A percentile compares a stretch with the other conserved stretches of the same genome.
phyloP scores from a whole-genome alignment of 2,329 filamentous ascomycete species.

The Cladosporium colombiae region DNA sequence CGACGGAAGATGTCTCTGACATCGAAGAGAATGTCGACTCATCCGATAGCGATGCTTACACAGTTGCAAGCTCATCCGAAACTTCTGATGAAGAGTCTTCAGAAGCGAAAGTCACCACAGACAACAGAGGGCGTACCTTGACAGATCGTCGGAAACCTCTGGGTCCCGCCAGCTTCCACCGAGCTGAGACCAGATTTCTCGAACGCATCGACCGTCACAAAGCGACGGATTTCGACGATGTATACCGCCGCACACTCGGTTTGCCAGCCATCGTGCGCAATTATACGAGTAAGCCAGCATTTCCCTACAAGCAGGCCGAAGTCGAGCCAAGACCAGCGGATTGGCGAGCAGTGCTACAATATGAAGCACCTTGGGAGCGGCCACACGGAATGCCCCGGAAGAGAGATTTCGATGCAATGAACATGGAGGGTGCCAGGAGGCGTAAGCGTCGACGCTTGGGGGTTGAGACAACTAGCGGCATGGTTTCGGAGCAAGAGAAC shows the following conservation, averaged over 20 bases:
- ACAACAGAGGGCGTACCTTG: neutral
- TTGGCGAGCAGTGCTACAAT: slow-evolving; percentile 52
- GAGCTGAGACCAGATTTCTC: slow-evolving; percentile 46
- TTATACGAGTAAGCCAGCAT: slow-evolving; percentile 35
- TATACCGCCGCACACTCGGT: slow-evolving; percentile 48
- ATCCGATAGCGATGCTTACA: slow-evolving; percentile 29
- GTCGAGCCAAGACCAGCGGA: slow-evolving; percentile 38
- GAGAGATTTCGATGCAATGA: slow-evolving; percentile 24
- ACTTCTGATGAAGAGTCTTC: neutral
- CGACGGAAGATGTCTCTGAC: slow-evolving; percentile 30
- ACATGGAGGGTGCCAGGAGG: slow-evolving; percentile 15
- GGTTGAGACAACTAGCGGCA: neutral
- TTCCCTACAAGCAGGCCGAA: slow-evolving; percentile 17
- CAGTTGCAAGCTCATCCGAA: slow-evolving; percentile 23
- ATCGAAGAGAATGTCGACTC: slow-evolving; percentile 49
- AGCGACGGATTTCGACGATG: slow-evolving; percentile 48
- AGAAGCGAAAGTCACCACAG: neutral
- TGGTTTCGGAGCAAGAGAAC: neutral
- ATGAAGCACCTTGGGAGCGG: slow-evolving; percentile 53
- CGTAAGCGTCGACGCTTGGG: slow-evolving; percentile 7
- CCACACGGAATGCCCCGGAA: neutral
- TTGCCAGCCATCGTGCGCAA: slow-evolving; percentile 29
- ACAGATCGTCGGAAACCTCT: slow-evolving; percentile 23
- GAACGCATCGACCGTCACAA: slow-evolving; percentile 51
- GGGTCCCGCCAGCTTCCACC: slow-evolving; percentile 22